Evolutionary conservation across 2,329 filamentous ascomycete genomes (phyloP), one percentile per base, ranked within the genome.

Genomic region (Pseudopyricularia cyperi): DNA sequence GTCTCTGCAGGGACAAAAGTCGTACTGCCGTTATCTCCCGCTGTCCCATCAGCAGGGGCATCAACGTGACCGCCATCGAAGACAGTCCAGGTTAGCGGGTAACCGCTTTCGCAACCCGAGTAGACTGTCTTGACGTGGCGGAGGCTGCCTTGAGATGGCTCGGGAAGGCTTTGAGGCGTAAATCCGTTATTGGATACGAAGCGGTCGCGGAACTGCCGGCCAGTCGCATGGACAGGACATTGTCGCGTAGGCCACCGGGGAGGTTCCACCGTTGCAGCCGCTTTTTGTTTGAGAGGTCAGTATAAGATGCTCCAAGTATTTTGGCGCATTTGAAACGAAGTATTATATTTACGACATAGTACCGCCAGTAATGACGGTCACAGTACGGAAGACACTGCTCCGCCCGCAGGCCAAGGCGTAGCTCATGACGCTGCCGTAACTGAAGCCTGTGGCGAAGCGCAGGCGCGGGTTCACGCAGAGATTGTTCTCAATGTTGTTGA

Each of bases 361-460:
- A 15, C 35, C 35, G 12, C 35, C 35, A 15, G n/a, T 17, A 39
- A 39, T 17, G 3, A 39, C 35, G 11, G 35, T n/a, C 3, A 73
- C 65, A 46, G 68, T 70, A 37, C 66, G 64, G 59, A 71, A 66
- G 39, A 60, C 52, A 39, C 58, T 57, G 9, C 68, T 63, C 15
- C 65, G 65, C 3, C 68, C 64, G 56, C 70, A 73, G 4, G 71
- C 70, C 14, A 72, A 57, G 0, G 66, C 62, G 57, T 63, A 69
- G 6, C 62, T 65, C 67, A 73, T 72, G 39, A 66, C 66, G 37
- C 63, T 69, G 37, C 71, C 70, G 56, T 69, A 72, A 54, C 66
- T 69, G 60, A 69, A 73, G 15, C 70, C 70, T 1, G 68, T 68
- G 28, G 68, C 63, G 58, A 72, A 74, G 52, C 67, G 62, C 50